These are phyloP conservation scores for Nemania abortiva DNA, from an alignment of 2,329 filamentous ascomycete genomes.

Conservation along the genomic window DNA sequence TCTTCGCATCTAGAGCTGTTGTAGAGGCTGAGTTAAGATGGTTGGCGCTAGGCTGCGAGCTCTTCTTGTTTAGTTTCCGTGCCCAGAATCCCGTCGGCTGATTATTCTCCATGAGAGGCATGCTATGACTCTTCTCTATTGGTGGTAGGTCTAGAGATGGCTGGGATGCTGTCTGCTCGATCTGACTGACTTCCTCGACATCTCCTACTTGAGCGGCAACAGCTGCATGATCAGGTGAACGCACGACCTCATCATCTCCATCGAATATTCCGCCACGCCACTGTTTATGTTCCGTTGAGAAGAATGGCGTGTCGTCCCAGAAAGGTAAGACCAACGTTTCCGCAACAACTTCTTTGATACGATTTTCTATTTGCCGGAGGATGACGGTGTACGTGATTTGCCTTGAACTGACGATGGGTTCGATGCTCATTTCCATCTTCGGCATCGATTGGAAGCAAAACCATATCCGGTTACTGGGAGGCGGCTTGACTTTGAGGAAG, in stretches of 20 bases:
- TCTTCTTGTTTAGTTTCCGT: slow-evolving; percentile 59
- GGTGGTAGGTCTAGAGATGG: slow-evolving; percentile 56
- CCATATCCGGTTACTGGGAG: slow-evolving; percentile 97
- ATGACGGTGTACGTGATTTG: slow-evolving; percentile 97
- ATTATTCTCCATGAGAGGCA: slow-evolving; percentile 58
- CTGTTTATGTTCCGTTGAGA: slow-evolving; percentile 79
- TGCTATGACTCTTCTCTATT: slow-evolving; percentile 68
- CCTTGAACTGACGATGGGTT: slow-evolving; percentile 93
- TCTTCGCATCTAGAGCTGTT: slow-evolving; percentile 62
- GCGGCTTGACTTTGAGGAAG: slow-evolving; percentile 89
- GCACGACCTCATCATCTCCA: slow-evolving; percentile 62
- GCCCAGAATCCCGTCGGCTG: slow-evolving; percentile 62
- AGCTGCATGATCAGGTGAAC: slow-evolving; percentile 54
- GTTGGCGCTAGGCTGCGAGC: slow-evolving; percentile 48
- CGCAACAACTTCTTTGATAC: slow-evolving; percentile 92
- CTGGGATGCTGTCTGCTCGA: slow-evolving; percentile 57
- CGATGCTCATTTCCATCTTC: slow-evolving; percentile 92
- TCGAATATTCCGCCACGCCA: slow-evolving; percentile 89
- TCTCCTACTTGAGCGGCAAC: slow-evolving; percentile 60
- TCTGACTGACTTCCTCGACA: slow-evolving; percentile 60
- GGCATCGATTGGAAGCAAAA: slow-evolving; percentile 94
- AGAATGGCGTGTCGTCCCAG: slow-evolving; percentile 96
- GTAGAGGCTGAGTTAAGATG: slow-evolving; percentile 58
- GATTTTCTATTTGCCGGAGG: slow-evolving; percentile 90
- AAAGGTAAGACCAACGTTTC: slow-evolving; percentile 93